Base-by-base conservation (phyloP, 495 filamentous ascomycete genomes). In the Geoglossum glabrum region DNA sequence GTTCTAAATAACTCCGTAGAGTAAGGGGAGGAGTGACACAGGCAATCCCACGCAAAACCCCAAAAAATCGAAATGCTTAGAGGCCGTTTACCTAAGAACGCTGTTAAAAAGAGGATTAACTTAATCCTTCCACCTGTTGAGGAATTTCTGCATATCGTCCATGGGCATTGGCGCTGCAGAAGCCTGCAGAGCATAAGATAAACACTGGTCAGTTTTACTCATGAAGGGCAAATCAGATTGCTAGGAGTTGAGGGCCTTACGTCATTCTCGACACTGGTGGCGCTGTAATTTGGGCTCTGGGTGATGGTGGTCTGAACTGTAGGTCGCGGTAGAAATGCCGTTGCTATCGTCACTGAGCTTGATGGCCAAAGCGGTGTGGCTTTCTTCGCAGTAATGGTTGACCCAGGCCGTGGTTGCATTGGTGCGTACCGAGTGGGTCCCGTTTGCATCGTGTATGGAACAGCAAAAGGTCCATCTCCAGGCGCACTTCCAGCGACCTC, bases 401-500 rank as follows among this genome's bases (percentile, higher is more conserved):
- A 82, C 11, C 74, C 75, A 15, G 85, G 83, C 36, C 77, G 72
- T 54, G 75, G 77, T 57, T 83, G 81, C 83, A 86, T 83, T 0
- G 84, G 84, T 27, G 85, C 85, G 68, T 83, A 87, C 65, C 74
- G 76, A 4, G 76, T 85, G 36, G 70, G 59, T 5, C 84, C 85
- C 9, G 73, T 76, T 64, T 89, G 84, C 59, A 74, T 60, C 8
- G 72, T 73, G 63, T 84, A 89, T 0, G 79, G 75, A 25, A 84
- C 71, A 0, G 66, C 74, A 54, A 74, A 79, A 25, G 63, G 58
- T 3, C 46, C 62, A 11, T 25, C 64, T 1, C 58, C 64, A 19
- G 49, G 59, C 19, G 45, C 65, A 5, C 60, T 62, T 27, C 56
- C 60, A 40, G 58, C 33, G 30, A 71, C 60, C 27, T 68, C 66